Evolutionary conservation across 805 yeast genomes (phyloP).

Genomic region (Wickerhamiella occidentalis): DNA sequence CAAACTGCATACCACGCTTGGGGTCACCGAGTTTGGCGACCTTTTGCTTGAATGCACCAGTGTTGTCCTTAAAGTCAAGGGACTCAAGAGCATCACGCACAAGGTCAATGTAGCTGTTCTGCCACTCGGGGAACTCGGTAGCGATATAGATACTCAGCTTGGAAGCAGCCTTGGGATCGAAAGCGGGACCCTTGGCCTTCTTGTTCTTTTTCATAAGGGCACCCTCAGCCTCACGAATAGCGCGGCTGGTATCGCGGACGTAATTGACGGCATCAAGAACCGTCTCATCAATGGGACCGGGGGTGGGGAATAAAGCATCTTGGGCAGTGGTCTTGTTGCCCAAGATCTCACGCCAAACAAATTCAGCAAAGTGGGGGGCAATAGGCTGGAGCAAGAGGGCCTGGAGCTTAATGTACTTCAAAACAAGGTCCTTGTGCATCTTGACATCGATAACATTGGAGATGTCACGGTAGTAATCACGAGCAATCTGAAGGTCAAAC

Average conservation of each 20-base stretch:
- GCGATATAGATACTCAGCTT: constrained; percentile 63
- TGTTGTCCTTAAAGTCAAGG: constrained; percentile 25
- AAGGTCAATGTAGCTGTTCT: constrained; percentile 62
- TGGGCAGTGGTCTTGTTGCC: constrained; percentile 57
- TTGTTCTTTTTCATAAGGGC: constrained; percentile 65
- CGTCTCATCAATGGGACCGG: constrained; percentile 49
- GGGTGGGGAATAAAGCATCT: constrained; percentile 64
- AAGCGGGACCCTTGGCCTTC: constrained; percentile 66
- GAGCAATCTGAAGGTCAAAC: constrained; percentile 86
- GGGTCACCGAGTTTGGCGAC: constrained; percentile 47
- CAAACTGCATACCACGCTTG: constrained; percentile 98
- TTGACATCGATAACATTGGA: constrained; percentile 33
- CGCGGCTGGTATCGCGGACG: constrained; percentile 63
- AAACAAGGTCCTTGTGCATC: constrained; percentile 75
- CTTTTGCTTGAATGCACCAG: constrained; percentile 29
- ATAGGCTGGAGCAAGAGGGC: constrained; percentile 76
- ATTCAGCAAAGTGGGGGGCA: constrained; percentile 94
- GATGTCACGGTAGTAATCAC: constrained; percentile 92
- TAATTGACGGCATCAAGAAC: constrained; percentile 62
- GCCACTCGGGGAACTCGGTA: constrained; percentile 85
- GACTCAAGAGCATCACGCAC: constrained; percentile 57
- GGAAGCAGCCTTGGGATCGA: constrained; percentile 64
- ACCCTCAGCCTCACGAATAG: constrained; percentile 90
- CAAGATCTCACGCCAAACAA: constrained; percentile 71
- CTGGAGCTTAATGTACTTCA: constrained; percentile 77